phyloP scores from a whole-genome alignment of 805 yeast genomes.

The Sugiyamaella boreocaroliniensis region DNA sequence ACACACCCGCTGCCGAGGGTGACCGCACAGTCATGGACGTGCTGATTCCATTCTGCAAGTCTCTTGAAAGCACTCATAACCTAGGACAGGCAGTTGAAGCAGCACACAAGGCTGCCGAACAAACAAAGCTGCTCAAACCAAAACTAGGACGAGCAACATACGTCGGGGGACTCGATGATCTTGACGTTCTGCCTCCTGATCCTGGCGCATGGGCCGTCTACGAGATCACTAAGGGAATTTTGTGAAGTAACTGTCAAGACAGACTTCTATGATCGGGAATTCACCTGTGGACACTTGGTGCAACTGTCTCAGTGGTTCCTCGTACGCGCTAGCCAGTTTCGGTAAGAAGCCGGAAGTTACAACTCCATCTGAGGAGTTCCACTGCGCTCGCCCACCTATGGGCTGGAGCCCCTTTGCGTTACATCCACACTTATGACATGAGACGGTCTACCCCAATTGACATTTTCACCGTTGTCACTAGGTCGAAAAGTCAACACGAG shows the following conservation, averaged over 20 bases:
- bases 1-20: constrained; percentile 81
- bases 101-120: constrained; percentile 66
- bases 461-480: too few species aligned
- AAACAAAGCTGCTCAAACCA: constrained; percentile 66
- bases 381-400: too few species aligned
- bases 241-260: neutral
- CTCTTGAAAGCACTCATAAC: constrained; percentile 45
- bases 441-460: too few species aligned
- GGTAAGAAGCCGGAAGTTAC: too few species aligned
- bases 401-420: too few species aligned
- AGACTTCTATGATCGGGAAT: too few species aligned
- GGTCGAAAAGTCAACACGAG: too few species aligned
- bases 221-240: constrained; percentile 10
- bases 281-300: too few species aligned
- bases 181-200: constrained; percentile 52
- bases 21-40: constrained; percentile 87
- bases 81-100: constrained; percentile 55
- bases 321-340: too few species aligned
- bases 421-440: too few species aligned
- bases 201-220: constrained; percentile 61
- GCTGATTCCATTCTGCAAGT: constrained; percentile 71
- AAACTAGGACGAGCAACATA: constrained; percentile 89
- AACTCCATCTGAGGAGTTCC: too few species aligned
- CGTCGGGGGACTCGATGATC: constrained; percentile 51
- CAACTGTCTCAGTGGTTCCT: too few species aligned